phyloP scores from a whole-genome alignment of 2,329 filamentous ascomycete species.

The Triangularia setosa region DNA sequence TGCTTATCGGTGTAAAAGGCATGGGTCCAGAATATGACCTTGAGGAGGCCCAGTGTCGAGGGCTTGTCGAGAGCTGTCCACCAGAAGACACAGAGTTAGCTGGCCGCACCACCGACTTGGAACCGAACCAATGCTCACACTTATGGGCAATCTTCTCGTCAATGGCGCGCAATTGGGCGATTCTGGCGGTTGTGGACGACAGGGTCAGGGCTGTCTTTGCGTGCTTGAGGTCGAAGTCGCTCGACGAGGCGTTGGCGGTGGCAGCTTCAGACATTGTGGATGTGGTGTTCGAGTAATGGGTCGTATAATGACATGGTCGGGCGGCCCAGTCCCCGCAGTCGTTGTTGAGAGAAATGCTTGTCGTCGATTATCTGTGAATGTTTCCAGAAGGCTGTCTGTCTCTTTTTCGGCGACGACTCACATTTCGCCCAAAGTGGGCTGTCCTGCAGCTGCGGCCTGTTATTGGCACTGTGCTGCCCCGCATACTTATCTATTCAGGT shows the following conservation, averaged over 20 bases:
- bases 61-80: conserved; percentile 44
- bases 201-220: conserved; percentile 52
- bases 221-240: conserved; percentile 47
- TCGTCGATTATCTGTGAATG: conserved; percentile 15
- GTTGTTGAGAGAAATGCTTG: background rate
- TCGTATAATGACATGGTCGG: conserved; percentile 35
- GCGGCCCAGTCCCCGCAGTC: conserved; percentile 19
- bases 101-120: conserved; percentile 8
- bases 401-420: conserved; percentile 27
- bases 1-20: conserved; percentile 80
- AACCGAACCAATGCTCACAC: conserved; percentile 38
- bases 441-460: background rate
- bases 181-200: conserved; percentile 57
- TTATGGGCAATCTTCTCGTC: conserved; percentile 54
- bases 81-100: conserved; percentile 10
- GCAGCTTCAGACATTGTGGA: conserved; percentile 49
- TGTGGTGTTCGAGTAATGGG: conserved; percentile 29
- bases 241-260: conserved; percentile 33
- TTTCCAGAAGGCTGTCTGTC: background rate
- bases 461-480: background rate
- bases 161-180: conserved; percentile 51
- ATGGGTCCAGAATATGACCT: conserved; percentile 81
- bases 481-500: no score
- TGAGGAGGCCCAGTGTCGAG: conserved; percentile 55
- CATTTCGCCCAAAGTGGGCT: conserved; percentile 24